These are phyloP conservation scores for Juglanconis juglandina DNA, from an alignment of 2,329 filamentous ascomycete genomes.

Conservation along the genomic window DNA sequence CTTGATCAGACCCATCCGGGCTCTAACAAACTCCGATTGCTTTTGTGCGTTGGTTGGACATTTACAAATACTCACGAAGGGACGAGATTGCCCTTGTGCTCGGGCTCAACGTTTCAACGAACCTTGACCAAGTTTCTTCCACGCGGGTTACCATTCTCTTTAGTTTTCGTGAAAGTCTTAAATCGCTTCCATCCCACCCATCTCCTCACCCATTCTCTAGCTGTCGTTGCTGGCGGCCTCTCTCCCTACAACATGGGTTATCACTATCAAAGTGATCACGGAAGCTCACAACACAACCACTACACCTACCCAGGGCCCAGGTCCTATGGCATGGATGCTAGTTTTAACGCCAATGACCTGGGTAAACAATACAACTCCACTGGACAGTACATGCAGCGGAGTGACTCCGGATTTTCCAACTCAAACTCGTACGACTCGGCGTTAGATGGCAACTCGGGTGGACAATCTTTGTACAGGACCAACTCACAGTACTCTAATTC, in stretches of 20 bases:
- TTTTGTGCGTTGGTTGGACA: neutral
- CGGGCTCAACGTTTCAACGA: neutral
- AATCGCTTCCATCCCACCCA: neutral
- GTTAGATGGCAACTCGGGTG: neutral
- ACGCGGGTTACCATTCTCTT: neutral
- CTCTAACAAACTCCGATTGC: neutral
- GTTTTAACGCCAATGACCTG: slow-evolving; percentile 8
- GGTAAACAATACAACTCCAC: neutral
- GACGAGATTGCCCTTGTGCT: neutral
- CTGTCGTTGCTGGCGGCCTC: neutral
- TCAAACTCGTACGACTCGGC: neutral
- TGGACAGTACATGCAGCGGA: slow-evolving; percentile 9
- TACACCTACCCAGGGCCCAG: slow-evolving; percentile 2
- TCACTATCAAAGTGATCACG: slow-evolving; percentile 3
- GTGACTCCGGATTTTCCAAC: slow-evolving; percentile 4
- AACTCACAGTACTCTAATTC: neutral
- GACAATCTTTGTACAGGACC: neutral
- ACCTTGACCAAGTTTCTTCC: neutral
- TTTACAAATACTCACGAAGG: slow-evolving; percentile 6
- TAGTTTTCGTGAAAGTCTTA: neutral
- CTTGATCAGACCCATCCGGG: neutral
- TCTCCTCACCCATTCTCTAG: neutral
- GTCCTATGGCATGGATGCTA: neutral
- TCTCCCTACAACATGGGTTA: slow-evolving; percentile 6
- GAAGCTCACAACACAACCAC: neutral